A percentile compares a stretch with the other conserved stretches of the same genome.
Conservation (phyloP, 345 rosid species). For the Jatropha curcas region DNA sequence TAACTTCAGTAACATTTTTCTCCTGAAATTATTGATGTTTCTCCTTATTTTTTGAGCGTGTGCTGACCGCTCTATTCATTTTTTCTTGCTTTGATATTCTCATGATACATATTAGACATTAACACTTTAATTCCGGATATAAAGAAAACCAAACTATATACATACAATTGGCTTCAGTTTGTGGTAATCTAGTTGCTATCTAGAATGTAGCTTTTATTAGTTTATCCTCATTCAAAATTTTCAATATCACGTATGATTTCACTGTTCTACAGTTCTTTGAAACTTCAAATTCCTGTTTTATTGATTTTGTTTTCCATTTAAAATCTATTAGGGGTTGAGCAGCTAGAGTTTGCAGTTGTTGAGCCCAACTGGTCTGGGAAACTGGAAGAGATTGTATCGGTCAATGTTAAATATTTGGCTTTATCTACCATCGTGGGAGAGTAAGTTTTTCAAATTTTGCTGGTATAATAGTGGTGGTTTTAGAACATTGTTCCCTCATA, state of each 20-base stretch:
- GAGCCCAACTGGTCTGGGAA: constrained; percentile 72
- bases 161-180: too few species aligned
- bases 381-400: constrained; percentile 56
- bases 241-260: constrained; percentile 4
- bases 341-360: constrained; percentile 60
- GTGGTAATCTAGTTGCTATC: background rate
- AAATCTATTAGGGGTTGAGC: constrained; percentile 63
- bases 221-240: background rate
- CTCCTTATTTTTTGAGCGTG: background rate
- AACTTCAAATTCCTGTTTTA: constrained; percentile 15
- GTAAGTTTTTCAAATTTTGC: constrained; percentile 49
- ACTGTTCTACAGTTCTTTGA: constrained; percentile 19
- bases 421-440: constrained; percentile 46
- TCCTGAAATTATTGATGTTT: background rate
- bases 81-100: background rate
- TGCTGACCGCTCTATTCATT: background rate
- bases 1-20: background rate
- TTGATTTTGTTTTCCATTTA: constrained; percentile 17
- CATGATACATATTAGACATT: background rate
- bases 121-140: background rate
- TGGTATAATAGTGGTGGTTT: background rate
- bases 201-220: background rate
- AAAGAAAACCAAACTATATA: background rate
- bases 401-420: constrained; percentile 65
- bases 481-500: background rate